Conservation (phyloP, 2,329 filamentous ascomycete species). For the Hyphodiscus sp. region DNA sequence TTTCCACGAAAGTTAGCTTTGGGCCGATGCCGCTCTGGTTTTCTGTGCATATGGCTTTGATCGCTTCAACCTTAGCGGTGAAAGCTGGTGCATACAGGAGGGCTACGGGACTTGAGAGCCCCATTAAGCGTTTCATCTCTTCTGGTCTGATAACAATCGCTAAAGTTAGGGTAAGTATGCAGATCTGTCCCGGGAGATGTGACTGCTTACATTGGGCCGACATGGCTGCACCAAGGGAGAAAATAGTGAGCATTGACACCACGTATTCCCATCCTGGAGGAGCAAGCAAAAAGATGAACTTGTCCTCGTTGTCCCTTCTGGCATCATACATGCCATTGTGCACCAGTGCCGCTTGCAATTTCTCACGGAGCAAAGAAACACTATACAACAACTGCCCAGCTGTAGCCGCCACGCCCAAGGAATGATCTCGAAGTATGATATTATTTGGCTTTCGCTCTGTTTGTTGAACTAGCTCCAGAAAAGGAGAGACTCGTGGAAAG, state of each 20-base stretch:
- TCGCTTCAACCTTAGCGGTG: conserved; percentile 1
- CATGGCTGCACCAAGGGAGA: conserved; percentile 16
- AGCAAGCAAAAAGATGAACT: conserved; percentile 16
- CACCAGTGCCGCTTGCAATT: conserved; percentile 5
- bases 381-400: conserved; percentile 16
- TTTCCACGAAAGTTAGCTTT: background rate
- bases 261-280: conserved; percentile 17
- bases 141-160: conserved; percentile 18
- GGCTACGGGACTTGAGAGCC: conserved; percentile 13
- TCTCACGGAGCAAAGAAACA: conserved; percentile 11
- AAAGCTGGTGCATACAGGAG: conserved; percentile 14
- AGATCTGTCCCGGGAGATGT: background rate
- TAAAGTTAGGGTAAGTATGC: conserved; percentile 9
- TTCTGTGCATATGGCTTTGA: no score
- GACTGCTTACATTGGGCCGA: conserved; percentile 15
- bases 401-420: conserved; percentile 9
- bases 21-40: no score
- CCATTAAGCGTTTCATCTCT: conserved; percentile 14
- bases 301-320: conserved; percentile 4
- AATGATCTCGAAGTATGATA: conserved; percentile 18
- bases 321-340: conserved; percentile 8
- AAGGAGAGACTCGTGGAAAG: conserved; percentile 13
- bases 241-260: conserved; percentile 19
- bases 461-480: conserved; percentile 13
- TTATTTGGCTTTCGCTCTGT: conserved; percentile 8